Conservation (phyloP, 768 basidiomycete species). For the Cyclocybe aegerita region DNA sequence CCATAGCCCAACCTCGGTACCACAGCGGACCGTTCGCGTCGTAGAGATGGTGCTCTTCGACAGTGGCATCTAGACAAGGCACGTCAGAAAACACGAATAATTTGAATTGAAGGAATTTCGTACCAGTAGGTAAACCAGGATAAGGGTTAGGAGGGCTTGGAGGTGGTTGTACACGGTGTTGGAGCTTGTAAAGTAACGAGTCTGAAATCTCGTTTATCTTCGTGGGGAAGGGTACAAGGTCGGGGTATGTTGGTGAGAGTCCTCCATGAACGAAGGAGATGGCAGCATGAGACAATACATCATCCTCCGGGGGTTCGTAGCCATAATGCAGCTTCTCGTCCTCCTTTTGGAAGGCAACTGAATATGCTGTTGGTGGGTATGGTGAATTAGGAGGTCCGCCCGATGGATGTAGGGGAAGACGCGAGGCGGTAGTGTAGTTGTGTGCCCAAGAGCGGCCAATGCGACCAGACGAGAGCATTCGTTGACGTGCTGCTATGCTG, state of each 20-base stretch:
- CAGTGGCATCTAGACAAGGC: slow-evolving; percentile 48
- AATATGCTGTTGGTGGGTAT: slow-evolving; percentile 38
- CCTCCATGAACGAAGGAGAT: slow-evolving; percentile 95
- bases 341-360: slow-evolving; percentile 30
- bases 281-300: slow-evolving; percentile 72
- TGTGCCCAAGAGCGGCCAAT: slow-evolving; percentile 81
- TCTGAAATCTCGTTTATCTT: slow-evolving; percentile 76
- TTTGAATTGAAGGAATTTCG: slow-evolving; percentile 10
- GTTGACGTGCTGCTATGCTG: slow-evolving; percentile 65
- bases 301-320: slow-evolving; percentile 11
- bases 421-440: slow-evolving; percentile 82
- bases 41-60: slow-evolving; percentile 72
- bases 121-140: slow-evolving; percentile 62
- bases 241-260: slow-evolving; percentile 71
- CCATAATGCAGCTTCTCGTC: slow-evolving; percentile 14
- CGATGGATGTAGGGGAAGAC: slow-evolving; percentile 76
- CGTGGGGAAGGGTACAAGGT: slow-evolving; percentile 80
- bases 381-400: slow-evolving; percentile 68
- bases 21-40: slow-evolving; percentile 81
- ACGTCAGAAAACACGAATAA: slow-evolving; percentile 7
- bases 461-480: slow-evolving; percentile 70
- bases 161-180: slow-evolving; percentile 61
- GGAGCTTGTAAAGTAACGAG: slow-evolving; percentile 70
- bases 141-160: slow-evolving; percentile 84
- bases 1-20: slow-evolving; percentile 92